Base-by-base conservation (phyloP, 257 asterid genomes). In the Scutellaria baicalensis region DNA sequence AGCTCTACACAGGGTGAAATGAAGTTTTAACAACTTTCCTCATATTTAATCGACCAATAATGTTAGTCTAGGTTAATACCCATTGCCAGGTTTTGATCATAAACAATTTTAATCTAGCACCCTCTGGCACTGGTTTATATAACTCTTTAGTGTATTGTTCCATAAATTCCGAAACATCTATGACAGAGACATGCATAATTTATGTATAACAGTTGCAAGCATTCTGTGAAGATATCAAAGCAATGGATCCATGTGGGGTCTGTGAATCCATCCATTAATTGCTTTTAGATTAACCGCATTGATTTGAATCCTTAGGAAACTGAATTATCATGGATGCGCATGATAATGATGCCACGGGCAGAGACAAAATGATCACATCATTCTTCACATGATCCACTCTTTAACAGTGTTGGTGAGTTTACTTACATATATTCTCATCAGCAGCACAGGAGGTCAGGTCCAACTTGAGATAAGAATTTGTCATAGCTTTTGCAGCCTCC, bases 1-100 rank as follows among this genome's bases (percentile, higher is more conserved):
- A 42, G 97, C 99, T 52, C 84, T 94, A 64, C 86, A 69, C 54
- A 79, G 96, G 54, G 87, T 89, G 60, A 79, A 84, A 49, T 88
- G 83, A 90, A 66, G 62, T 64, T 80, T 38, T 78, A 74, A 81
- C 54, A 69, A 73, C 79, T 73, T 77, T 65, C 45, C 64, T 69
- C 35, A 18, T 77, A 80, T 72, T 78, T 80, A 59, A 72, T 75
- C 57, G 76, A 74, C 59, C 50, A 77, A 82, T 87, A 78, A 86
- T 78, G 75, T 69, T 84, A 76, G 84, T 66, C 70, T 77, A 79
- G 79, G 75, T n/a, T 31, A 71, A 64, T 54, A 59, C 44, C 45
- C 75, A 36, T 80, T 69, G 80, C 81, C 77, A 84, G 78, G 77
- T 82, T 85, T 85, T 83, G 79, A 76, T 75, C 75, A 69, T 64